phyloP scores from a whole-genome alignment of 768 basidiomycete species.

The Tulasnella sp. region DNA sequence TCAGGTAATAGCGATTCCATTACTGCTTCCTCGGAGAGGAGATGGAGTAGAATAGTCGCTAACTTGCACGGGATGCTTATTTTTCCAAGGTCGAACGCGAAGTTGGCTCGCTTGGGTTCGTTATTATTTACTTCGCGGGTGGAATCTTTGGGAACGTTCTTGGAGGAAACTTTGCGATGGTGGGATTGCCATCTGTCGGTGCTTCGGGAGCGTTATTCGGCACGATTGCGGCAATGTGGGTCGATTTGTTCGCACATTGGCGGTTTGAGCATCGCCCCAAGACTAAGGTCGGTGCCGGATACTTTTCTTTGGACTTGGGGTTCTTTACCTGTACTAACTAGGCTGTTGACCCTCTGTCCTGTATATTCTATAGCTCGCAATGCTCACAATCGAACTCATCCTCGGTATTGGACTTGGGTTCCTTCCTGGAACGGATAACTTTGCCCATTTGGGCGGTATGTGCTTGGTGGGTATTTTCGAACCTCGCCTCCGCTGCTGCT shows the following conservation, averaged over 20 bases:
- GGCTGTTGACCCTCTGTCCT: not conserved
- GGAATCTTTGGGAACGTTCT: slow-evolving; percentile 92
- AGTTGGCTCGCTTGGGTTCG: slow-evolving; percentile 81
- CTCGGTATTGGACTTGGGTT: slow-evolving; percentile 63
- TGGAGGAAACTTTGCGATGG: slow-evolving; percentile 87
- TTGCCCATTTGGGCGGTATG: slow-evolving; percentile 85
- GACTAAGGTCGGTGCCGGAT: slow-evolving; percentile 47
- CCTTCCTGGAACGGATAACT: slow-evolving; percentile 74
- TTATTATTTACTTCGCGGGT: slow-evolving; percentile 79
- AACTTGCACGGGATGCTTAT: not conserved
- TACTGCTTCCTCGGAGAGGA: not conserved
- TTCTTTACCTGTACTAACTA: slow-evolving; percentile 2
- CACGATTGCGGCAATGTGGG: slow-evolving; percentile 68
- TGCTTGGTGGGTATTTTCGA: slow-evolving; percentile 40
- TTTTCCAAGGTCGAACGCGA: slow-evolving; percentile 74
- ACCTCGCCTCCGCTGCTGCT: slow-evolving; percentile 33
- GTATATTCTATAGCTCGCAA: slow-evolving; percentile 49
- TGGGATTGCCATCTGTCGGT: slow-evolving; percentile 81
- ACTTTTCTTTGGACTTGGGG: not conserved
- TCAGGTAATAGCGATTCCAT: slow-evolving; percentile 41
- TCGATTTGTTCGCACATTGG: slow-evolving; percentile 91
- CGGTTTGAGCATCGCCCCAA: slow-evolving; percentile 74
- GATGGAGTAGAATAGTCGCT: not conserved
- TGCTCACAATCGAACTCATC: slow-evolving; percentile 79
- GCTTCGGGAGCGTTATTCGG: slow-evolving; percentile 93